These are phyloP conservation scores for Zygosaccharomyces pseudorouxii DNA, from an alignment of 805 yeast genomes.

Conservation along the genomic window DNA sequence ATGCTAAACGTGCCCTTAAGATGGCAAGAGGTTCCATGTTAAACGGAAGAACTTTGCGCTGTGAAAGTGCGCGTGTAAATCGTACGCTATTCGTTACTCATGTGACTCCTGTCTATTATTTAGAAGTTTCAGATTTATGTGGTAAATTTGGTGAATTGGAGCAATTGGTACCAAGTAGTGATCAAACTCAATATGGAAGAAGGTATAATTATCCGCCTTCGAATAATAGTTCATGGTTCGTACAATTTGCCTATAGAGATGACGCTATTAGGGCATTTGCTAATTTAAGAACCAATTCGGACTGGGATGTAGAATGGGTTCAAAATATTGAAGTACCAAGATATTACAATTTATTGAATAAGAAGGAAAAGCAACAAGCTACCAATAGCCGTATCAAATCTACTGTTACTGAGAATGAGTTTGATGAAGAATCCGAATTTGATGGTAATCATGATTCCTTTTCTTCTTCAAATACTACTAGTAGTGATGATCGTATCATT, in stretches of 20 bases:
- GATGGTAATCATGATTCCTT: constrained; percentile 1
- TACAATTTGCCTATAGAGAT: constrained; percentile 73
- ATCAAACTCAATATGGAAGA: constrained; percentile 21
- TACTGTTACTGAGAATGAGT: background rate
- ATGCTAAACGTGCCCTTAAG: constrained; percentile 61
- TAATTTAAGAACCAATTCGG: constrained; percentile 48
- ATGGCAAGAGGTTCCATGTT: constrained; percentile 65
- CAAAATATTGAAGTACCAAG: constrained; percentile 63
- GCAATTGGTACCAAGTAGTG: constrained; percentile 46
- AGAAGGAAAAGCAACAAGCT: constrained; percentile 3
- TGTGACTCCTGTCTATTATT: constrained; percentile 22
- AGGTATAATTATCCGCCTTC: constrained; percentile 21
- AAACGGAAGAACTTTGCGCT: constrained; percentile 73
- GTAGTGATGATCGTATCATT: constrained; percentile 32
- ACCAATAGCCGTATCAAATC: background rate
- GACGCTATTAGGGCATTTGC: constrained; percentile 87
- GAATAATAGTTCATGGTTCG: constrained; percentile 55
- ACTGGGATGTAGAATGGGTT: constrained; percentile 77
- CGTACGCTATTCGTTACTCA: constrained; percentile 65
- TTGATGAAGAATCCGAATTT: constrained; percentile 6
- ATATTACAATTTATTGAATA: constrained; percentile 28
- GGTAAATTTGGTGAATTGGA: constrained; percentile 72
- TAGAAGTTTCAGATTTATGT: constrained; percentile 39
- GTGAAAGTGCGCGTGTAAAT: constrained; percentile 89
- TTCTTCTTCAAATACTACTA: constrained; percentile 15